Conservation (phyloP, 352 stramenopile genomes). For the Globisporangium cylindrosporum region DNA sequence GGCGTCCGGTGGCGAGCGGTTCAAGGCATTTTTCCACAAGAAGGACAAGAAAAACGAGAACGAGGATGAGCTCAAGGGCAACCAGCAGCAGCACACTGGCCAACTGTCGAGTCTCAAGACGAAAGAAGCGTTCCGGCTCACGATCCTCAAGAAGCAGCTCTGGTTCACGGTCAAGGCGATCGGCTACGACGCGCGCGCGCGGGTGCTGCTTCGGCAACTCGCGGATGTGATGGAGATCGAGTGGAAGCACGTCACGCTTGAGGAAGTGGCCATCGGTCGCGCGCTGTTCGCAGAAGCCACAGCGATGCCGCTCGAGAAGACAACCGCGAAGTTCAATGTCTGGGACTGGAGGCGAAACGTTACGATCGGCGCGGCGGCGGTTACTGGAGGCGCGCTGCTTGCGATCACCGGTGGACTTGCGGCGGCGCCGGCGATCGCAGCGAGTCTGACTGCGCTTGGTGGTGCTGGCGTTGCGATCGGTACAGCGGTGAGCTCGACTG, state of each 20-base stretch:
- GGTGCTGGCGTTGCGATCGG: conserved; percentile 63
- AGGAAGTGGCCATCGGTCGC: conserved; percentile 70
- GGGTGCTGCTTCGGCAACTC: conserved; percentile 53
- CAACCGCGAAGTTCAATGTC: conserved; percentile 44
- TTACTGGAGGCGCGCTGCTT: conserved; percentile 69
- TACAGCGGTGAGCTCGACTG: conserved; percentile 46
- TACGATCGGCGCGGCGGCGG: conserved; percentile 61
- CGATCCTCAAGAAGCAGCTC: conserved; percentile 63
- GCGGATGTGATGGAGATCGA: conserved; percentile 45
- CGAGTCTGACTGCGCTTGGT: conserved; percentile 55
- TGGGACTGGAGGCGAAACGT: conserved; percentile 83
- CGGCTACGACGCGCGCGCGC: conserved; percentile 70
- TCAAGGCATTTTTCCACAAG: conserved; percentile 26
- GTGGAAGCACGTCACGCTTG: conserved; percentile 58
- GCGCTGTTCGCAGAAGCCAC: conserved; percentile 70
- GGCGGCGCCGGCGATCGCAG: conserved; percentile 56
- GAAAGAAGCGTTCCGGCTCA: conserved; percentile 45
- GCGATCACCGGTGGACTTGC: conserved; percentile 71
- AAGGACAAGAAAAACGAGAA: conserved; percentile 31
- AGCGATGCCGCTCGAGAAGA: conserved; percentile 69
- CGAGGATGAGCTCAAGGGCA: conserved; percentile 11
- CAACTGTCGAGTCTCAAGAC: conserved; percentile 18
- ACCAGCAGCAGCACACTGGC: not conserved
- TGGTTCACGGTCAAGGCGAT: conserved; percentile 79
- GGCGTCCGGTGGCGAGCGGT: conserved; percentile 14